A percentile compares a stretch with the other conserved stretches of the same genome.
These are phyloP conservation scores for Lentinula detonsa DNA, from an alignment of 768 basidiomycete species.

Conservation along the genomic window DNA sequence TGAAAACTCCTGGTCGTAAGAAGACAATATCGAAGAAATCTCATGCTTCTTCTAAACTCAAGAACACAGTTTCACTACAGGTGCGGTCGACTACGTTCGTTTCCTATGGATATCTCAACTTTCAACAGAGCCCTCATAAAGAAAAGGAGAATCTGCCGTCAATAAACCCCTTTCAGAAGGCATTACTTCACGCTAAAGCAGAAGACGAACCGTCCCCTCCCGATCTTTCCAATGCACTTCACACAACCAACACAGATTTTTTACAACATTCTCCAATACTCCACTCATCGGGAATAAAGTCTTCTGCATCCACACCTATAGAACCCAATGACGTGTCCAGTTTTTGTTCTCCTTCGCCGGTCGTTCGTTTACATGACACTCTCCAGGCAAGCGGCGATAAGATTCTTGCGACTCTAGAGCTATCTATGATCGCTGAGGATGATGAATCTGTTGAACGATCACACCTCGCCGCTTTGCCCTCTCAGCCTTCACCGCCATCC, in stretches of 20 bases:
- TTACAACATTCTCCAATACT: background rate
- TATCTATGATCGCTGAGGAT: slow-evolving; percentile 70
- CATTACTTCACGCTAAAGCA: slow-evolving; percentile 29
- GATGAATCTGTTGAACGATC: slow-evolving; percentile 48
- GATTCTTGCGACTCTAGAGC: slow-evolving; percentile 20
- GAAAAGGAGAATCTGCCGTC: slow-evolving; percentile 35
- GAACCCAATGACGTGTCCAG: background rate
- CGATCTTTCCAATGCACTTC: background rate
- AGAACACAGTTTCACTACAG: slow-evolving; percentile 36
- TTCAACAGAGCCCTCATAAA: slow-evolving; percentile 22
- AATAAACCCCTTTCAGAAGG: slow-evolving; percentile 41
- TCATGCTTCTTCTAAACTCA: slow-evolving; percentile 31
- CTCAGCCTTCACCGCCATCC: background rate
- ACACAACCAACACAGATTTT: background rate
- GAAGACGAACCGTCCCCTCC: slow-evolving; percentile 6
- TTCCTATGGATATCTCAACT: background rate
- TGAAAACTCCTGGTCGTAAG: slow-evolving; percentile 80
- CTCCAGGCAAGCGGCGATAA: background rate
- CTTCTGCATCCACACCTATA: background rate
- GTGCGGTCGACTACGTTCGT: slow-evolving; percentile 23
- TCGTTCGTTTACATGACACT: background rate
- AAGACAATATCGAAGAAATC: slow-evolving; percentile 48
- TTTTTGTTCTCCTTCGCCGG: background rate
- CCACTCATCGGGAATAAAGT: background rate
- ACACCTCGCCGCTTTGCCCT: background rate